Conservation (phyloP, 768 basidiomycete species). For the Tylopilus plumbeoviolaceoides region DNA sequence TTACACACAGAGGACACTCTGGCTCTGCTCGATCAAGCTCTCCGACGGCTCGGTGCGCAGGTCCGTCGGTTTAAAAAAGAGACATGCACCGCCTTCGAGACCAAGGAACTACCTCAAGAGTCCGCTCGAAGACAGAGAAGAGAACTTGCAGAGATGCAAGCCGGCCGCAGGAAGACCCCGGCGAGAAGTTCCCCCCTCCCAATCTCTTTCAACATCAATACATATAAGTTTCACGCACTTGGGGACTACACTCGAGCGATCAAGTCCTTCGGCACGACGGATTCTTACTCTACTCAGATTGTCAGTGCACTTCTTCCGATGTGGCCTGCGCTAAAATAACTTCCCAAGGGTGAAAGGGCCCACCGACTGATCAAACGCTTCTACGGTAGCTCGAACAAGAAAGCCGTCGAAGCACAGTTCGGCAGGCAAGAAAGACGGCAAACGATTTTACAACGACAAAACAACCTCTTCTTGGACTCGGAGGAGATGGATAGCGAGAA, state of each 20-base stretch:
- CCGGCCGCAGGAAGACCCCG: background rate
- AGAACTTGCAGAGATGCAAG: background rate
- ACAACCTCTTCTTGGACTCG: no score
- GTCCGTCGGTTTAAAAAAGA: background rate
- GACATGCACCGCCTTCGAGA: background rate
- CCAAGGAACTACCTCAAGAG: background rate
- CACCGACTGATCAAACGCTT: slow-evolving; percentile 21
- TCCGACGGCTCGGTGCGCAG: background rate
- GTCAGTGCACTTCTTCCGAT: no score
- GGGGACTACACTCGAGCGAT: slow-evolving; percentile 20
- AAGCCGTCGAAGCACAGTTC: background rate
- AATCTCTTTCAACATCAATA: slow-evolving; percentile 19
- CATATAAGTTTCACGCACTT: slow-evolving; percentile 28
- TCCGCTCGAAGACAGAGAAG: background rate
- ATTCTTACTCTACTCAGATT: no score
- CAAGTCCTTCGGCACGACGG: no score
- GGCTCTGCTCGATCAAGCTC: background rate
- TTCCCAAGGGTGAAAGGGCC: background rate
- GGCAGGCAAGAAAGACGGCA: slow-evolving; percentile 8
- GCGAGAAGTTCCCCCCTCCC: no score
- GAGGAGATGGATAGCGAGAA: no score
- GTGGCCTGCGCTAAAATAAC: no score
- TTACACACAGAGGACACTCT: background rate
- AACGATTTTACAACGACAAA: background rate
- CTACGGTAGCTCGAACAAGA: slow-evolving; percentile 25